Evolutionary conservation across 208 protist species (phyloP).

Genomic region (Leishmania amazonensis): DNA sequence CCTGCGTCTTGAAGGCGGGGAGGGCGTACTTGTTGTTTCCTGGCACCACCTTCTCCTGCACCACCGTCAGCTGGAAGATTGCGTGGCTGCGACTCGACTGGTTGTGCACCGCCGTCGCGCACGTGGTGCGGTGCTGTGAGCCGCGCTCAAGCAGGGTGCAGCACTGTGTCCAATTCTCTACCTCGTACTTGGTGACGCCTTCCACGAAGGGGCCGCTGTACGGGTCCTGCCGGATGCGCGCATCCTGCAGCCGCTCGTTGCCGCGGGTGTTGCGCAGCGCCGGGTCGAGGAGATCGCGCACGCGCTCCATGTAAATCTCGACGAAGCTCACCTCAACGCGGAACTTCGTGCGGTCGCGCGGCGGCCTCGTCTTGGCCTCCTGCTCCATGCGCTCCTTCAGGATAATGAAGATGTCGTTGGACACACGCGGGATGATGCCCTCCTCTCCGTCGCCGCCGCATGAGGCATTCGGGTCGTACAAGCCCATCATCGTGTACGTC

Average conservation of each 20-base stretch:
- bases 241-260: slow-evolving; percentile 80
- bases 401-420: slow-evolving; percentile 89
- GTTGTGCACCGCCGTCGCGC: slow-evolving; percentile 91
- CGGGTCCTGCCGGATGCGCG: slow-evolving; percentile 91
- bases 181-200: slow-evolving; percentile 89
- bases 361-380: slow-evolving; percentile 35
- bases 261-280: slow-evolving; percentile 72
- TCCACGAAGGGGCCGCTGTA: slow-evolving; percentile 88
- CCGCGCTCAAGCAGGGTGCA: slow-evolving; percentile 90
- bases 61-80: slow-evolving; percentile 89
- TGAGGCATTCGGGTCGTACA: slow-evolving; percentile 73
- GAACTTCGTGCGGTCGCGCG: slow-evolving; percentile 41
- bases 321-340: slow-evolving; percentile 96
- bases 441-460: slow-evolving; percentile 82
- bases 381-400: slow-evolving; percentile 48
- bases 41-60: slow-evolving; percentile 71
- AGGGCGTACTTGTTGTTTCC: slow-evolving; percentile 72
- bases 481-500: slow-evolving; percentile 93
- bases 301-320: slow-evolving; percentile 98
- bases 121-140: slow-evolving; percentile 91
- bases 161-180: slow-evolving; percentile 88
- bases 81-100: slow-evolving; percentile 91
- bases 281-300: slow-evolving; percentile 95
- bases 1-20: slow-evolving; percentile 62
- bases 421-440: slow-evolving; percentile 92